These are phyloP conservation scores for Yarrowia sp. DNA, from an alignment of 805 yeast species.

Conservation along the genomic window DNA sequence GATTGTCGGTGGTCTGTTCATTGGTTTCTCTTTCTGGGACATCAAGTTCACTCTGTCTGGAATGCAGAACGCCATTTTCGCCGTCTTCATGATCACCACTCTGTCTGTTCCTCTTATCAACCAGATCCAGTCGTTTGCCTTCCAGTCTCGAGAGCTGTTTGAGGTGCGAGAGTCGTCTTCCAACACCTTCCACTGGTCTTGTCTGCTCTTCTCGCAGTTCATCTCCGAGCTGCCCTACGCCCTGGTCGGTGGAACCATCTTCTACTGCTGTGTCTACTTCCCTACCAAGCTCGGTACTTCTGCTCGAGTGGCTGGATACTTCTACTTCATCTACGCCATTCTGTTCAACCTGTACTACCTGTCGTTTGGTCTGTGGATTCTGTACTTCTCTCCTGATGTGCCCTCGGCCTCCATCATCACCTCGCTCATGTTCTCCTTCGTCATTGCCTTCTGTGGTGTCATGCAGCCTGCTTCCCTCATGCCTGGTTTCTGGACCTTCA, in stretches of 20 bases:
- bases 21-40: slow-evolving; percentile 75
- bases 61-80: slow-evolving; percentile 65
- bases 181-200: slow-evolving; percentile 76
- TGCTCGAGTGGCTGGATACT: slow-evolving; percentile 58
- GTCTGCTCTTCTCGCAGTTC: slow-evolving; percentile 61
- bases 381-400: slow-evolving; percentile 68
- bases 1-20: slow-evolving; percentile 62
- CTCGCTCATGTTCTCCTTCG: slow-evolving; percentile 62
- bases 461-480: slow-evolving; percentile 61
- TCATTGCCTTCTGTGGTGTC: slow-evolving; percentile 73
- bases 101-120: slow-evolving; percentile 64
- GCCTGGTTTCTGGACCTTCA: slow-evolving; percentile 87
- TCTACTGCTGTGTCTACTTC: slow-evolving; percentile 61
- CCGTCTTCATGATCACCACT: slow-evolving; percentile 65
- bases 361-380: slow-evolving; percentile 61
- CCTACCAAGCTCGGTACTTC: slow-evolving; percentile 55
- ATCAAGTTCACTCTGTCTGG: slow-evolving; percentile 61
- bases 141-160: slow-evolving; percentile 63
- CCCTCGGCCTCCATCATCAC: slow-evolving; percentile 69
- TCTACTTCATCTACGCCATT: slow-evolving; percentile 59
- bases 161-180: slow-evolving; percentile 76
- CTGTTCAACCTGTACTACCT: slow-evolving; percentile 60
- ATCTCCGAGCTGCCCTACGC: slow-evolving; percentile 69
- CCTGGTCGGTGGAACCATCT: slow-evolving; percentile 57
- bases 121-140: slow-evolving; percentile 68